Percentiles rank a stretch among this genome's conserved stretches.
phyloP scores from a whole-genome alignment of 352 stramenopile genomes.

The Globisporangium paroecandrum region DNA sequence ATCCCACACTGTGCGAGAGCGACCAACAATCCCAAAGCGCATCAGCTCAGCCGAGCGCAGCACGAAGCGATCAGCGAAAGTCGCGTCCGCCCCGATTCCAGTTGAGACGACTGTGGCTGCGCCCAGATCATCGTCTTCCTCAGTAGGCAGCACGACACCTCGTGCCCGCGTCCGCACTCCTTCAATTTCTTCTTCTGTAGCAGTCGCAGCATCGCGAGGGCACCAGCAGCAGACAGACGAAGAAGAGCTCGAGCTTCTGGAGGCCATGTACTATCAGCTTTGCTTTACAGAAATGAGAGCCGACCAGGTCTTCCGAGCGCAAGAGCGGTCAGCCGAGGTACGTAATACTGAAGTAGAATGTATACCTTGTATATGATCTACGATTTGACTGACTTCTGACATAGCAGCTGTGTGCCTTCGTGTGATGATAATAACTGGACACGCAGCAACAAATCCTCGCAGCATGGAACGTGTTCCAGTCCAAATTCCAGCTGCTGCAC shows the following conservation, averaged over 20 bases:
- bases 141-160: not conserved
- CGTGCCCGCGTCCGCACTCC: not conserved
- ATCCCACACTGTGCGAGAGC: conserved; percentile 6
- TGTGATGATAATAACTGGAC: not conserved
- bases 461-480: conserved; percentile 39
- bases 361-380: too few species aligned
- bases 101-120: conserved; percentile 8
- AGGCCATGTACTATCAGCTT: conserved; percentile 50
- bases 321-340: conserved; percentile 52
- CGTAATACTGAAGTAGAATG: not conserved
- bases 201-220: not conserved
- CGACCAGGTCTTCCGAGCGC: conserved; percentile 30
- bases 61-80: conserved; percentile 17
- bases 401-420: not conserved
- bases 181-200: not conserved
- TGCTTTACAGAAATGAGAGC: conserved; percentile 43
- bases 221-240: conserved; percentile 9
- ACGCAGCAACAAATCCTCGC: conserved; percentile 41
- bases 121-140: not conserved
- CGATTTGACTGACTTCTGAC: not conserved
- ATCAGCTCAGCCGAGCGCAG: conserved; percentile 18
- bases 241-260: conserved; percentile 48
- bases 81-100: conserved; percentile 8
- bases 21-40: conserved; percentile 19
- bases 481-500: conserved; percentile 51